Evolutionary conservation across 768 basidiomycete species (phyloP).

Genomic region (Phanerochaete carnosa): DNA sequence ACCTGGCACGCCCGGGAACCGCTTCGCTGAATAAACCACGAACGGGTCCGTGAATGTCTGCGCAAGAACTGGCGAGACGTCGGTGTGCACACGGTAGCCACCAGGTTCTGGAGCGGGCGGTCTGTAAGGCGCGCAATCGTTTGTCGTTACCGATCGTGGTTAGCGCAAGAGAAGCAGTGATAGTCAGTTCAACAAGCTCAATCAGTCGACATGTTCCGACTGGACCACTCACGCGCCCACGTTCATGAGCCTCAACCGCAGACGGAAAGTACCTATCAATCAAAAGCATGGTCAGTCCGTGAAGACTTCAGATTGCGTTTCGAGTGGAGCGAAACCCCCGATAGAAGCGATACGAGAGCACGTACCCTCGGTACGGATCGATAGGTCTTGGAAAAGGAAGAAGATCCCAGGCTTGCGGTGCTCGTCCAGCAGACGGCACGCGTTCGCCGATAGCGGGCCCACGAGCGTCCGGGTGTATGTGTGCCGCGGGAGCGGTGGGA

Average conservation of each 20-base stretch:
- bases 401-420: slow-evolving; percentile 86
- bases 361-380: slow-evolving; percentile 87
- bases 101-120: slow-evolving; percentile 73
- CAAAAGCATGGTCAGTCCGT: slow-evolving; percentile 5
- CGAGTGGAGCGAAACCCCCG: not conserved
- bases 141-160: slow-evolving; percentile 2
- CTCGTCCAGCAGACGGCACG: slow-evolving; percentile 80
- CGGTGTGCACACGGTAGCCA: slow-evolving; percentile 60
- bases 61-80: slow-evolving; percentile 74
- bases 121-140: slow-evolving; percentile 31
- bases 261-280: slow-evolving; percentile 70
- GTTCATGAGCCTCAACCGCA: slow-evolving; percentile 86
- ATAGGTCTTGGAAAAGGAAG: slow-evolving; percentile 93
- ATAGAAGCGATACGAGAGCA: slow-evolving; percentile 1
- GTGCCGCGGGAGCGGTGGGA: slow-evolving; percentile 55
- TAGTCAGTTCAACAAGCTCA: slow-evolving; percentile 4
- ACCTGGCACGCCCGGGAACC: slow-evolving; percentile 94
- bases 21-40: slow-evolving; percentile 87
- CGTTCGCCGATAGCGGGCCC: slow-evolving; percentile 84
- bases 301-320: not conserved
- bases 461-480: slow-evolving; percentile 86
- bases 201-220: slow-evolving; percentile 7
- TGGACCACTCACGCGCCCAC: slow-evolving; percentile 78
- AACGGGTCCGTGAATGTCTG: slow-evolving; percentile 83
- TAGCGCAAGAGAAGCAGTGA: slow-evolving; percentile 5